A percentile compares a stretch with the other conserved stretches of the same genome.
phyloP scores from a whole-genome alignment of 2,329 filamentous ascomycete genomes.

The Ophiobolus disseminans region DNA sequence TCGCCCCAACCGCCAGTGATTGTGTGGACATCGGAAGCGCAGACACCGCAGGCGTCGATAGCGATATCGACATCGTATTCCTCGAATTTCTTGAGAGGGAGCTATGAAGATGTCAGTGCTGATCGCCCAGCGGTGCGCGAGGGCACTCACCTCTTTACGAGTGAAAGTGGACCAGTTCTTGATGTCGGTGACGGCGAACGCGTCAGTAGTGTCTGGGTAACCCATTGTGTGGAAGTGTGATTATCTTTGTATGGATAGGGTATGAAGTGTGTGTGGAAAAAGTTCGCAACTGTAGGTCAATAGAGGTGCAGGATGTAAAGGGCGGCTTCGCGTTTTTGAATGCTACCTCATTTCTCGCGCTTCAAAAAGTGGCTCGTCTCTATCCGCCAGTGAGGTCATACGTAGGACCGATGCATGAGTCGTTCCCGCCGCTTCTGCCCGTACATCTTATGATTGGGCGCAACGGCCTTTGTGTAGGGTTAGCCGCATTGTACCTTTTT shows the following conservation, averaged over 20 bases:
- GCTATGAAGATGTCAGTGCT: constrained; percentile 55
- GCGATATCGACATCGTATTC: constrained; percentile 88
- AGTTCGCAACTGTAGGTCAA: constrained; percentile 8
- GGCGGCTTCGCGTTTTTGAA: constrained; percentile 38
- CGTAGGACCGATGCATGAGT: constrained; percentile 19
- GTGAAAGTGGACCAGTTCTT: constrained; percentile 70
- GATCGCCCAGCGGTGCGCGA: neutral
- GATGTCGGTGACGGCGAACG: constrained; percentile 57
- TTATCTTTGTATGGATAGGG: constrained; percentile 7
- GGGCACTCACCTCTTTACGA: constrained; percentile 58
- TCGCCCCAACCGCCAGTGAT: constrained; percentile 68
- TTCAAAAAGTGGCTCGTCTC: constrained; percentile 35
- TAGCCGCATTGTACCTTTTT: constrained; percentile 12
- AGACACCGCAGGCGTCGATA: constrained; percentile 68
- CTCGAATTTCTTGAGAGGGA: constrained; percentile 83
- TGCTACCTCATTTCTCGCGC: constrained; percentile 13
- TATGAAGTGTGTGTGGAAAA: constrained; percentile 8
- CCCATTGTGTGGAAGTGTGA: constrained; percentile 45
- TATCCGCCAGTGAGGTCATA: constrained; percentile 47
- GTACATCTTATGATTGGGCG: constrained; percentile 30
- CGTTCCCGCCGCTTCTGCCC: constrained; percentile 16
- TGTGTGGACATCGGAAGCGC: constrained; percentile 58
- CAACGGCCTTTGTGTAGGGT: constrained; percentile 9
- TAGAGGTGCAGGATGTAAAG: constrained; percentile 30
- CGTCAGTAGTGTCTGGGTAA: constrained; percentile 60